Percentiles rank a stretch among this genome's conserved stretches.
Evolutionary conservation across 2,329 filamentous ascomycete genomes (phyloP).

Genomic region (Elsinoe arachidis): DNA sequence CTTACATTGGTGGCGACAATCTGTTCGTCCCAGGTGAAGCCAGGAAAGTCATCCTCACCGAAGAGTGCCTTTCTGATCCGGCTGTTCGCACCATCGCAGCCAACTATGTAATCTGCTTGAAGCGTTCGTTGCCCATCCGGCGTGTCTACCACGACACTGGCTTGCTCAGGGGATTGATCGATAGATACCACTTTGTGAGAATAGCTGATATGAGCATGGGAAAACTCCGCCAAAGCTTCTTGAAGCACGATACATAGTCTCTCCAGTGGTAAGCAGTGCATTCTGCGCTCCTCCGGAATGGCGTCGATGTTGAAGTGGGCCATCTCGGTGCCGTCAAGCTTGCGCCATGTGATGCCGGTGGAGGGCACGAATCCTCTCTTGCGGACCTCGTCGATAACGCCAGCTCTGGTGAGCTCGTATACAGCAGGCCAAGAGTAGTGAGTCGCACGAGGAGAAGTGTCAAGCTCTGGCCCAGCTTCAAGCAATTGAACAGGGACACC

Average conservation of each 20-base stretch:
- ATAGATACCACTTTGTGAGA: constrained; percentile 21
- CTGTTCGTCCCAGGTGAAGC: constrained; percentile 17
- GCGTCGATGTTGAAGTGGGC: constrained; percentile 22
- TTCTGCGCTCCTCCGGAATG: constrained; percentile 16
- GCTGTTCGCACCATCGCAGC: constrained; percentile 21
- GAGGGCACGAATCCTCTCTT: constrained; percentile 18
- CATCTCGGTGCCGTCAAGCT: constrained; percentile 21
- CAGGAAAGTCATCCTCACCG: constrained; percentile 21
- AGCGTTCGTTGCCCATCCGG: constrained; percentile 15
- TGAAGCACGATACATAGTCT: constrained; percentile 21
- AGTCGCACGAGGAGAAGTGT: constrained; percentile 33
- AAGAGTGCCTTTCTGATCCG: constrained; percentile 19
- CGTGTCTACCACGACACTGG: constrained; percentile 22
- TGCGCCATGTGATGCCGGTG: constrained; percentile 23
- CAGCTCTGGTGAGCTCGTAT: constrained; percentile 30
- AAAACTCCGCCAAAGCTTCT: constrained; percentile 17
- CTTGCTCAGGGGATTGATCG: constrained; percentile 22
- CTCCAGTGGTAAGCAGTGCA: constrained; percentile 20
- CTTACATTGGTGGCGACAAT: constrained; percentile 18
- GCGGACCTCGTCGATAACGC: constrained; percentile 30
- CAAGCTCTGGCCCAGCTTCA: constrained; percentile 22
- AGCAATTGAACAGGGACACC: constrained; percentile 28
- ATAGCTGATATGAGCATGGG: constrained; percentile 19
- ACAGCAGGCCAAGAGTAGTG: constrained; percentile 35
- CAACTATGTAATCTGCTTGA: constrained; percentile 19